phyloP scores from a whole-genome alignment of 148 eudicot species.

The Vaccinium darrowii region DNA sequence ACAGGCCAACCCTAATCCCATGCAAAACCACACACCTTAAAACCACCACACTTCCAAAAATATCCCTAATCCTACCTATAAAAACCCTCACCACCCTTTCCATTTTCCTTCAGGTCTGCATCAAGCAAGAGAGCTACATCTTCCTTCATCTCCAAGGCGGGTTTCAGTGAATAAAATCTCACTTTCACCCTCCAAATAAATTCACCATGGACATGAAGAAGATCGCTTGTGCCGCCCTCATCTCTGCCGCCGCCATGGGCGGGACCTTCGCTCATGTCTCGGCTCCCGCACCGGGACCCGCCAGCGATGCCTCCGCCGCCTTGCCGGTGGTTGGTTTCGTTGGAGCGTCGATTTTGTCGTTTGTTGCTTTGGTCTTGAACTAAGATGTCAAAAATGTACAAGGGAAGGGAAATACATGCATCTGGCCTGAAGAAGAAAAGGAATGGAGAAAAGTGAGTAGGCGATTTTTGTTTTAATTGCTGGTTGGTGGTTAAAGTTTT shows the following conservation, averaged over 20 bases:
- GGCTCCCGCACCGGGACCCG: constrained; percentile 9
- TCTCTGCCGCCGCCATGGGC: constrained; percentile 8
- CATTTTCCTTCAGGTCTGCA: constrained; percentile 18
- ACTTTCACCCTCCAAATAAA: not conserved
- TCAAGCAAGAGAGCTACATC: not conserved
- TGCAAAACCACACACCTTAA: constrained; percentile 7
- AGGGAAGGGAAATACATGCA: not conserved
- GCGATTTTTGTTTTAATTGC: not conserved
- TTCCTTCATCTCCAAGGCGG: constrained; percentile 16
- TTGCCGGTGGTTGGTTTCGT: constrained; percentile 9
- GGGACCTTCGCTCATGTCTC: constrained; percentile 14
- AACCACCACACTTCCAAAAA: not conserved
- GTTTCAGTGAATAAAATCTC: not conserved
- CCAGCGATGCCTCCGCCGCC: not conserved
- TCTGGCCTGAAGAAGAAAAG: not conserved
- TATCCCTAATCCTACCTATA: not conserved
- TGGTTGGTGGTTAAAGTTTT: not conserved
- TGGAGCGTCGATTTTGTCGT: constrained; percentile 17
- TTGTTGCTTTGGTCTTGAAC: constrained; percentile 17
- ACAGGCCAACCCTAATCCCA: not conserved
- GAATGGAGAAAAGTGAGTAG: not conserved
- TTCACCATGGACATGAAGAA: constrained; percentile 16
- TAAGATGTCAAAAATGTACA: not conserved
- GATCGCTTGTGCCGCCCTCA: constrained; percentile 25
- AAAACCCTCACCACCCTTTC: not conserved